Base-by-base conservation (phyloP, 805 yeast species). In the Deakozyma indianensis region DNA sequence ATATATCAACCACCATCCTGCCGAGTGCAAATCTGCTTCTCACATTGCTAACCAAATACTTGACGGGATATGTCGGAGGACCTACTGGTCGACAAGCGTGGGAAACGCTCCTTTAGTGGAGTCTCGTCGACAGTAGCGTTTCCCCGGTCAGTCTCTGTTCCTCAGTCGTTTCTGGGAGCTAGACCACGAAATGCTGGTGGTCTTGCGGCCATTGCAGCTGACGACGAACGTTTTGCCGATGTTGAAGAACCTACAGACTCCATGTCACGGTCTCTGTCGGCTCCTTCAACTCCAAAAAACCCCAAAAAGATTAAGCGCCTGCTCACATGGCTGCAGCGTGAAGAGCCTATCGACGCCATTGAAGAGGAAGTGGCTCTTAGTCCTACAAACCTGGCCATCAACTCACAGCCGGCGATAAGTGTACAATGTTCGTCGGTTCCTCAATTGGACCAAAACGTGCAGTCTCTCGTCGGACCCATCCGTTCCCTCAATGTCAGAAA, bases 101-200 rank as follows among this genome's bases (percentile, higher is more conserved):
- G 20, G 5, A 20, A n/a, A 7, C 38, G 38, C 38, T 32, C 38
- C 18, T 32, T 32, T n/a, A 11, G 18, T n/a, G 38, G 38, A 7
- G 38, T 32, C 5, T 32, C 38, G 18, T 20, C 38, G 16, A 5
- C 38, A n/a, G 38, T 20, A 9, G 18, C 18, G 18, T 32, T 32
- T n/a, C 38, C 38, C 7, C 11, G 38, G 18, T 32, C 38, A 20
- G 38, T 32, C 38, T 32, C 38, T 7, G 38, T 32, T 11, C 38
- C 38, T n/a, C 38, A 32, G 18, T 32, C 38, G 38, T 32, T 32
- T 32, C 38, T 32, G 20, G 38, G 38, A 5, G 38, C 38, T n/a
- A 7, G 18, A 20, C 38, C 38, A 5, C 11, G 38, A n/a, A 20
- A 32, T n/a, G 11, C 11, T 20, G 18, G 5, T 7, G 5, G 18